These are phyloP conservation scores for Ceratocystis smalleyi DNA, from an alignment of 2,329 filamentous ascomycete species.

Conservation along the genomic window DNA sequence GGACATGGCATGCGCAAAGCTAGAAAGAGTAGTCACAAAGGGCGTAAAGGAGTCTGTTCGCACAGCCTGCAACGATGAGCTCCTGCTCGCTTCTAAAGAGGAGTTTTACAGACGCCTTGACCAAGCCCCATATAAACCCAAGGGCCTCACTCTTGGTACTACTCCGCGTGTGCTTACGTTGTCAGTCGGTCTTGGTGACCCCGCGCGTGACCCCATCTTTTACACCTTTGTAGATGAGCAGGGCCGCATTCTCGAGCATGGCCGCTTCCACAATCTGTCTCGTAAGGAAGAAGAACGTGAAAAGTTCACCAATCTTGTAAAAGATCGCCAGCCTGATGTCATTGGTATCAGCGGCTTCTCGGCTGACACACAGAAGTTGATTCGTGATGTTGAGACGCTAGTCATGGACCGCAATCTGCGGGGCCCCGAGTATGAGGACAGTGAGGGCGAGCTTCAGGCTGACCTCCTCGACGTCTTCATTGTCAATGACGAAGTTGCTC, in stretches of 20 bases:
- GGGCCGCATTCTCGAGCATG: conserved; percentile 73
- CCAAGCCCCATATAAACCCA: conserved; percentile 89
- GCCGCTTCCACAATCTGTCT: conserved; percentile 67
- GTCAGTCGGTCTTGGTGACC: conserved; percentile 67
- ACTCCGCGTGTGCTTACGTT: conserved; percentile 73
- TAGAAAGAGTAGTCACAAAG: conserved; percentile 72
- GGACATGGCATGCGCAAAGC: conserved; percentile 62
- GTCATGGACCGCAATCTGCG: conserved; percentile 63
- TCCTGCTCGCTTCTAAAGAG: conserved; percentile 76
- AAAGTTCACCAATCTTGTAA: conserved; percentile 62
- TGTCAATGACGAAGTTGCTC: conserved; percentile 93
- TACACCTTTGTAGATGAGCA: conserved; percentile 94
- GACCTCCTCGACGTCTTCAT: conserved; percentile 78
- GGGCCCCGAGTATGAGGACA: conserved; percentile 67
- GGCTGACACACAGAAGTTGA: conserved; percentile 69
- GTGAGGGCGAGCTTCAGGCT: conserved; percentile 57
- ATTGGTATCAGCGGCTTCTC: conserved; percentile 80
- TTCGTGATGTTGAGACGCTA: conserved; percentile 64
- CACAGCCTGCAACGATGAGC: conserved; percentile 82
- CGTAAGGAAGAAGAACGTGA: conserved; percentile 51
- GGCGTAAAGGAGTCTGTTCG: conserved; percentile 90
- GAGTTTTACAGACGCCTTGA: conserved; percentile 82
- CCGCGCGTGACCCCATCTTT: conserved; percentile 60
- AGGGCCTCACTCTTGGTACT: conserved; percentile 79
- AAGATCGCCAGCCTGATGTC: conserved; percentile 71